Evolutionary conservation across 768 basidiomycete genomes (phyloP).

Genomic region (Chlorophyllum brunneum): DNA sequence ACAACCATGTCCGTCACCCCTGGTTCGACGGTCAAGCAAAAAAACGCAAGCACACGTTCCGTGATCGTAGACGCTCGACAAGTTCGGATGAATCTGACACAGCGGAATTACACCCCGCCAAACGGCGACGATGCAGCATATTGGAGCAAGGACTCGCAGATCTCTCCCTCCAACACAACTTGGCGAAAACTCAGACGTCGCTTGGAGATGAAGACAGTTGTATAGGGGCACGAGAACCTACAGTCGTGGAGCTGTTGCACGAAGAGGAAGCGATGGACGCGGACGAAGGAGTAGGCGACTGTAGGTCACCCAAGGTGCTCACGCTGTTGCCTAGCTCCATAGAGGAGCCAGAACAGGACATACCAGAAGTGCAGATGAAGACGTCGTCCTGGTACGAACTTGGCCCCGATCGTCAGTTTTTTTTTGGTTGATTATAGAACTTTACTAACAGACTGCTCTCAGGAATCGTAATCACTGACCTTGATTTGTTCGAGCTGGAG

Average conservation of each 20-base stretch:
- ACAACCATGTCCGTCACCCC: conserved; percentile 34
- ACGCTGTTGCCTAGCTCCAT: conserved; percentile 29
- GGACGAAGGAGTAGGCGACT: conserved; percentile 14
- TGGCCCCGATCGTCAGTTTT: conserved; percentile 60
- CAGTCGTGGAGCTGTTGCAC: neutral
- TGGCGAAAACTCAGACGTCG: conserved; percentile 10
- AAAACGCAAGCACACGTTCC: conserved; percentile 35
- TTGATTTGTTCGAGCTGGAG: conserved; percentile 47
- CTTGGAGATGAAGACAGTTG: conserved; percentile 1
- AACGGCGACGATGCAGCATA: conserved; percentile 44
- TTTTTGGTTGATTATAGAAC: neutral
- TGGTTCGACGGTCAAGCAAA: conserved; percentile 36
- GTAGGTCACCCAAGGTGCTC: no score
- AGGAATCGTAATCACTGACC: conserved; percentile 65
- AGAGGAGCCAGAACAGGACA: conserved; percentile 34
- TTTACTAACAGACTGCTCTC: neutral
- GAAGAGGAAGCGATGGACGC: conserved; percentile 3
- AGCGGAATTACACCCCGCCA: conserved; percentile 25
- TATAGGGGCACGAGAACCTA: neutral
- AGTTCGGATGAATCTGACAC: conserved; percentile 16
- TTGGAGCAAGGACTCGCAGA: conserved; percentile 59
- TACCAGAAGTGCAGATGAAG: conserved; percentile 63
- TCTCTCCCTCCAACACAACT: conserved; percentile 31
- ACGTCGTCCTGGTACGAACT: conserved; percentile 62
- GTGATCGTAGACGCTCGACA: conserved; percentile 13